Percentiles rank a stretch among this genome's conserved stretches.
These are phyloP conservation scores for Nakazawaea peltata DNA, from an alignment of 805 yeast genomes.

Conservation along the genomic window DNA sequence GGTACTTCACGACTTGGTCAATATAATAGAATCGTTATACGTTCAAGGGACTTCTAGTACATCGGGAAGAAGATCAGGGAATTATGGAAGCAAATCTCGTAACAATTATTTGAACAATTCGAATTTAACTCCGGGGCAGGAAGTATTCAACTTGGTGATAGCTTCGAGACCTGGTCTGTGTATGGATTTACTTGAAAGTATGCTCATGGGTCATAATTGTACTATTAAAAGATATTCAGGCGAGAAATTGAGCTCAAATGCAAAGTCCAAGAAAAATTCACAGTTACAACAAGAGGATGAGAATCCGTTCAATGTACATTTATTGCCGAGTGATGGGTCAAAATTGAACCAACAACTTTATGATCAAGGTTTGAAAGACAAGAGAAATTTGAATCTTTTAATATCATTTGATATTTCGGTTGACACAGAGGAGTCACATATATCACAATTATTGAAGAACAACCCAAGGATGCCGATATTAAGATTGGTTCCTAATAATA, in stretches of 20 bases:
- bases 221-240: constrained; percentile 57
- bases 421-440: constrained; percentile 14
- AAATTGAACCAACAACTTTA: constrained; percentile 13
- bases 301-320: constrained; percentile 25
- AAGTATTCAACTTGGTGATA: constrained; percentile 49
- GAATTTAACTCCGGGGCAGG: background rate
- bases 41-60: constrained; percentile 21
- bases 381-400: constrained; percentile 17
- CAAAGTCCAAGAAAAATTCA: constrained; percentile 20
- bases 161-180: constrained; percentile 63
- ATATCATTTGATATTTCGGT: constrained; percentile 25
- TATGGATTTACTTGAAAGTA: constrained; percentile 66
- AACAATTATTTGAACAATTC: background rate
- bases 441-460: constrained; percentile 7
- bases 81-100: background rate
- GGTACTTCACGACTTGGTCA: constrained; percentile 56
- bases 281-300: constrained; percentile 8
- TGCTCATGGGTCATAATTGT: constrained; percentile 54
- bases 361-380: constrained; percentile 2
- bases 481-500: constrained; percentile 66
- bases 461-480: constrained; percentile 31
- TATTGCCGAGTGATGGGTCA: constrained; percentile 29
- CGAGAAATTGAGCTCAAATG: constrained; percentile 27
- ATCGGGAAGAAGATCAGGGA: background rate
- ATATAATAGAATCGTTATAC: constrained; percentile 35